Evolutionary conservation across 495 filamentous ascomycete species (phyloP).

Genomic region (Penicillium flavigenum): DNA sequence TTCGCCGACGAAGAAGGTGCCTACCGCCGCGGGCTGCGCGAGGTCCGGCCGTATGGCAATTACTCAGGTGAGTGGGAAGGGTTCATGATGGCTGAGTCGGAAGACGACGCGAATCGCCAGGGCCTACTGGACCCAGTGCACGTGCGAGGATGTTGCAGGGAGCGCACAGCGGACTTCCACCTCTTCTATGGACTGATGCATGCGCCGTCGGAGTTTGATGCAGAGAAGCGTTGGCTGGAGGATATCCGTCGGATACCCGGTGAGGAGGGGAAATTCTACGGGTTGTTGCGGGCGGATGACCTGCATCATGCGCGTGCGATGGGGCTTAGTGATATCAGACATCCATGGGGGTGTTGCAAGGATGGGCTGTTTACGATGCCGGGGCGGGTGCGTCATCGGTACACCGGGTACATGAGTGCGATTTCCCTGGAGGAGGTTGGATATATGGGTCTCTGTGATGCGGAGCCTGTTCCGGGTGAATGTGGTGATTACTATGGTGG

Average conservation of each 20-base stretch:
- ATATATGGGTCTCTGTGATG: background rate
- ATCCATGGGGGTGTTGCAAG: conserved; percentile 7
- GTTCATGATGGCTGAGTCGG: background rate
- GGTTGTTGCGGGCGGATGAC: background rate
- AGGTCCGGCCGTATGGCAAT: background rate
- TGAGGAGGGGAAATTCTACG: background rate
- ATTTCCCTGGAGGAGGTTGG: background rate
- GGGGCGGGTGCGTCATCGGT: background rate
- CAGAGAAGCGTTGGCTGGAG: background rate
- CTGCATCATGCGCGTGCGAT: background rate
- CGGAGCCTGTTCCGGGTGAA: background rate
- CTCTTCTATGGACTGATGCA: conserved; percentile 4
- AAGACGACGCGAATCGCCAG: background rate
- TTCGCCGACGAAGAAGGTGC: background rate
- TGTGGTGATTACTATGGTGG: background rate
- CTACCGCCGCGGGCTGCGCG: background rate
- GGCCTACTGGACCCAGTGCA: background rate
- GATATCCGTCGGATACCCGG: conserved; percentile 1
- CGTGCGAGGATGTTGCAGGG: conserved; percentile 3
- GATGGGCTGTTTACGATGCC: background rate
- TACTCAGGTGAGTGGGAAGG: background rate
- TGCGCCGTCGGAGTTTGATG: background rate
- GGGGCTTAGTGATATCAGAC: background rate
- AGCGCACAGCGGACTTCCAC: background rate
- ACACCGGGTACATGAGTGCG: conserved; percentile 1